These are phyloP conservation scores for Zelonia costaricensis DNA, from an alignment of 208 protist genomes.

Conservation along the genomic window DNA sequence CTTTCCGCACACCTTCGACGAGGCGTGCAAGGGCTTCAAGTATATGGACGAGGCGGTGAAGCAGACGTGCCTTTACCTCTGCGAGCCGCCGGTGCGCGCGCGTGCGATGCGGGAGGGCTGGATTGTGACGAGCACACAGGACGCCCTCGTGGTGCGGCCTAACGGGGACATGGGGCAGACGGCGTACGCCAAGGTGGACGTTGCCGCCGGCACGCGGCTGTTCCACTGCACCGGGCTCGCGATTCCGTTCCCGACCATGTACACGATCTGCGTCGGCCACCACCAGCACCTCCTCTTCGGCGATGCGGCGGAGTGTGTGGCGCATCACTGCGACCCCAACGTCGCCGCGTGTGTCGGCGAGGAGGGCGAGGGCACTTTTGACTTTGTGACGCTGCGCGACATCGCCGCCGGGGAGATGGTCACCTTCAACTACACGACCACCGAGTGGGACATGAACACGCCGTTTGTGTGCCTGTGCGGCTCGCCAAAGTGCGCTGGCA, in stretches of 20 bases:
- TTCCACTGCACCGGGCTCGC: slow-evolving; percentile 77
- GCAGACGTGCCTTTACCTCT: slow-evolving; percentile 73
- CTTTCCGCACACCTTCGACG: slow-evolving; percentile 55
- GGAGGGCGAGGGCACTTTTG: slow-evolving; percentile 48
- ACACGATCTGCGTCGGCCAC: slow-evolving; percentile 84
- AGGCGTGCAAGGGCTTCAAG: slow-evolving; percentile 70
- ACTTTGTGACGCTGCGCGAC: slow-evolving; percentile 65
- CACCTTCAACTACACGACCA: slow-evolving; percentile 90
- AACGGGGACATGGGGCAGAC: slow-evolving; percentile 88
- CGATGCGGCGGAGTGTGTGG: slow-evolving; percentile 87
- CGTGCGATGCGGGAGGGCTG: slow-evolving; percentile 85
- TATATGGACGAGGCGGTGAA: slow-evolving; percentile 64
- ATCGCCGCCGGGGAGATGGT: slow-evolving; percentile 79
- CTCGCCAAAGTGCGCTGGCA: slow-evolving; percentile 53
- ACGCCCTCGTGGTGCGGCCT: slow-evolving; percentile 52
- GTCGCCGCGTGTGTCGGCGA: slow-evolving; percentile 55
- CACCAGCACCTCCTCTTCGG: slow-evolving; percentile 81
- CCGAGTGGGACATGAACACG: slow-evolving; percentile 88
- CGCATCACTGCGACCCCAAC: slow-evolving; percentile 90
- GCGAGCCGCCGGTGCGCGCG: slow-evolving; percentile 78
- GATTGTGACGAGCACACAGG: slow-evolving; percentile 63
- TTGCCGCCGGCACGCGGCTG: slow-evolving; percentile 43
- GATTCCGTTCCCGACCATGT: slow-evolving; percentile 88
- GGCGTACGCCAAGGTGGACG: slow-evolving; percentile 60
- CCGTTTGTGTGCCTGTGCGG: slow-evolving; percentile 87